A percentile compares a stretch with the other conserved stretches of the same genome.
phyloP scores from a whole-genome alignment of 257 asterid species.

The Echium plantagineum region DNA sequence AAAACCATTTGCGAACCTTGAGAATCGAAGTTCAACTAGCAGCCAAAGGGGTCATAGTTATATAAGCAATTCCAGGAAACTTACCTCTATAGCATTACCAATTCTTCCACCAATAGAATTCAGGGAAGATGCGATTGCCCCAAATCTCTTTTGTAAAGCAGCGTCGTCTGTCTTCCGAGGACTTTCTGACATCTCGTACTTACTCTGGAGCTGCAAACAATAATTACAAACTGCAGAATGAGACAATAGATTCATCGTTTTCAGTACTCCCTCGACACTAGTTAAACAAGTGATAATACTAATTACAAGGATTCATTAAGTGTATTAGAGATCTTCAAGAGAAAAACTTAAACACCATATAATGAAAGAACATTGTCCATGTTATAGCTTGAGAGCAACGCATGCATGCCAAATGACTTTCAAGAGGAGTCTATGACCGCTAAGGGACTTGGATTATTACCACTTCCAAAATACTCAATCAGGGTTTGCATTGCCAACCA shows the following conservation, averaged over 20 bases:
- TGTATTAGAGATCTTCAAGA: neutral
- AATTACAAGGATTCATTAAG: too few relatives aligned
- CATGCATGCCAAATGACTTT: neutral
- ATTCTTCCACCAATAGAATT: constrained; percentile 81
- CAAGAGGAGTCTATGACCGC: neutral
- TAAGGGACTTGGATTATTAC: neutral
- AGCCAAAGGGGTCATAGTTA: constrained; percentile 8
- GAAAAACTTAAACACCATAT: neutral
- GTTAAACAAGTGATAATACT: too few relatives aligned
- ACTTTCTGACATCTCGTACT: constrained; percentile 32
- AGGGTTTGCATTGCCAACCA: constrained; percentile 3
- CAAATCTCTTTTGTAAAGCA: constrained; percentile 64
- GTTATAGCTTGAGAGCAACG: neutral
- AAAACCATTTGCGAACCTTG: too few relatives aligned
- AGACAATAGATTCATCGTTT: neutral
- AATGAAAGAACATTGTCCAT: neutral
- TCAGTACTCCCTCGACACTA: too few relatives aligned
- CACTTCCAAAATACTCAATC: neutral
- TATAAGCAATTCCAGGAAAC: constrained; percentile 14
- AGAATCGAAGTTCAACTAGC: constrained; percentile 1
- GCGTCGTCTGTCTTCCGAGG: constrained; percentile 48
- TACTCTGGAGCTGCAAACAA: constrained; percentile 35
- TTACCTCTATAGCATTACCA: constrained; percentile 94
- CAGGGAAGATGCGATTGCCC: constrained; percentile 74
- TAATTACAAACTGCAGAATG: constrained; percentile 1